These are phyloP conservation scores for Fusarium napiforme DNA, from an alignment of 2,329 filamentous ascomycete genomes.

Conservation along the genomic window DNA sequence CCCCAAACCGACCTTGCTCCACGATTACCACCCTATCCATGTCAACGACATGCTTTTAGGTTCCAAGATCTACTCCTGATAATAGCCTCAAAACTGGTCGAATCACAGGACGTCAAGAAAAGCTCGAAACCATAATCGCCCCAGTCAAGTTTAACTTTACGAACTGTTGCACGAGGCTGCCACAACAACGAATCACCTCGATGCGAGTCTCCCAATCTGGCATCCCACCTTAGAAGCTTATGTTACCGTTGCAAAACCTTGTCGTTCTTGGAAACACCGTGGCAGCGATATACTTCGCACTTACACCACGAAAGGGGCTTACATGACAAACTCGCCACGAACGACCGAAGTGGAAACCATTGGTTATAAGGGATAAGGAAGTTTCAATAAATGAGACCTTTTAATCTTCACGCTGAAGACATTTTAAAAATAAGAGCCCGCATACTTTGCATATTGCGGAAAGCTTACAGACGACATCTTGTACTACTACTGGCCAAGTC, in stretches of 20 bases:
- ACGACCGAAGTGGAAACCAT: too few species aligned
- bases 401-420: neutral
- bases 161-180: neutral
- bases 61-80: neutral
- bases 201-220: neutral
- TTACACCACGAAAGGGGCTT: neutral
- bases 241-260: neutral
- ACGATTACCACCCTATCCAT: neutral
- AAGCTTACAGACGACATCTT: neutral
- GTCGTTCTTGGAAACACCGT: neutral
- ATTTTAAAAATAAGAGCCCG: neutral
- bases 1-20: neutral
- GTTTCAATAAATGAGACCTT: neutral
- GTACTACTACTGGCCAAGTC: neutral
- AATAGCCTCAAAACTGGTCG: neutral
- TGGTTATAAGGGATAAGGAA: neutral
- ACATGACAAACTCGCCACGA: neutral
- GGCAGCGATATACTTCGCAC: neutral
- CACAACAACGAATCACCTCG: neutral
- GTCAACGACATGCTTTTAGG: rapidly evolving
- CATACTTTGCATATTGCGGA: neutral
- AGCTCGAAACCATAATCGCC: neutral
- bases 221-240: neutral
- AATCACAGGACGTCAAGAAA: neutral
- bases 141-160: neutral